Evolutionary conservation across 495 filamentous ascomycete genomes (phyloP).

Genomic region (Penicillium taxi): DNA sequence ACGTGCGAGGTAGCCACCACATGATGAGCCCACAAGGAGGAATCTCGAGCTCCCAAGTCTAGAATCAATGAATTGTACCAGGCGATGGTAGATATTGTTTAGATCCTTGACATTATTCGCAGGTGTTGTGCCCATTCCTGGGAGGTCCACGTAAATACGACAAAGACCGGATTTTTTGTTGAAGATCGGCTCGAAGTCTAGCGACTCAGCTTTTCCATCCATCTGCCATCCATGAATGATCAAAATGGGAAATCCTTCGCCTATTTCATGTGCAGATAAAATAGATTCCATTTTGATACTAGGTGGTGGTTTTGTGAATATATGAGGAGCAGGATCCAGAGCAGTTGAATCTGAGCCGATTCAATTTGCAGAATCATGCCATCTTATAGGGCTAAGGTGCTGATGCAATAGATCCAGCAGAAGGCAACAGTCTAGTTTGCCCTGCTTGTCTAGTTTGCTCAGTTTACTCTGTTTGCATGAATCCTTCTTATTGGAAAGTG

Average conservation of each 20-base stretch:
- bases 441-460: too few relatives aligned
- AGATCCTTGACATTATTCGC: constrained; percentile 21
- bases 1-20: constrained; percentile 24
- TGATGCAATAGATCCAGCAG: too few relatives aligned
- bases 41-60: constrained; percentile 20
- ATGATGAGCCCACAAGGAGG: constrained; percentile 22
- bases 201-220: constrained; percentile 17
- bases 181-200: constrained; percentile 28
- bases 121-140: constrained; percentile 26
- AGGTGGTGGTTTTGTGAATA: not conserved
- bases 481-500: too few relatives aligned
- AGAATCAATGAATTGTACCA: constrained; percentile 24
- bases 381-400: too few relatives aligned
- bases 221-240: constrained; percentile 27
- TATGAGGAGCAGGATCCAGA: not conserved
- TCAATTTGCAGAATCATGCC: too few relatives aligned
- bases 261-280: constrained; percentile 15
- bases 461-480: too few relatives aligned
- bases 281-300: not conserved
- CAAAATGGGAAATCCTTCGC: constrained; percentile 21
- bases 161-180: constrained; percentile 18
- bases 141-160: constrained; percentile 27
- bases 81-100: constrained; percentile 21
- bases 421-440: too few relatives aligned
- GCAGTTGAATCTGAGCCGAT: too few relatives aligned